Conservation (phyloP, 108 stramenopile genomes). For the Mediolabrus comicus region DNA sequence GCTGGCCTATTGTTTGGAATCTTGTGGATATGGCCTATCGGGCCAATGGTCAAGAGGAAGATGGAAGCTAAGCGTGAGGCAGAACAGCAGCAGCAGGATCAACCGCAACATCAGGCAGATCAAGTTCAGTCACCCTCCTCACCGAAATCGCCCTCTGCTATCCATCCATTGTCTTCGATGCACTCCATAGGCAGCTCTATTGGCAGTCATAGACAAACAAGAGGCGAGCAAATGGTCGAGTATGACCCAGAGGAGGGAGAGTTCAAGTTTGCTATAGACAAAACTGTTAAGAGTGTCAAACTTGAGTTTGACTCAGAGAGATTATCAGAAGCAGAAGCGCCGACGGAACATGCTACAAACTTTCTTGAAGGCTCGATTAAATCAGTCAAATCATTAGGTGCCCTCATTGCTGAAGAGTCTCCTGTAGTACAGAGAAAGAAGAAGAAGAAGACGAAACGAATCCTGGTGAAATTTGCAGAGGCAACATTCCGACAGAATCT, state of each 20-base stretch:
- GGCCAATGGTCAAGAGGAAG: slow-evolving; percentile 21
- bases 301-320: background rate
- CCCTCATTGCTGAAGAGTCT: background rate
- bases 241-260: background rate
- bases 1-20: slow-evolving; percentile 23
- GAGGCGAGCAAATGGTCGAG: background rate
- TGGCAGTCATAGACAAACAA: background rate
- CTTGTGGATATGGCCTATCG: slow-evolving; percentile 47
- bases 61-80: slow-evolving; percentile 9
- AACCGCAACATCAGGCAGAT: background rate
- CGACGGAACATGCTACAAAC: slow-evolving; percentile 3
- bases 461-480: background rate
- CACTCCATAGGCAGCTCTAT: background rate
- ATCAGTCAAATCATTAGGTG: background rate
- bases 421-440: background rate
- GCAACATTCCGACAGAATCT: slow-evolving; percentile 32
- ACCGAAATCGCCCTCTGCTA: background rate
- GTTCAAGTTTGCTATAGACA: background rate
- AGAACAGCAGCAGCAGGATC: background rate
- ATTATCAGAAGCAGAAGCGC: background rate
- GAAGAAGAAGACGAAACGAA: background rate
- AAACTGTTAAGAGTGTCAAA: background rate
- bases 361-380: background rate
- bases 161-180: background rate
- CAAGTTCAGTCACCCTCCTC: background rate